Conservation (phyloP, 441 rosid genomes). For the Euphorbia corollata region DNA sequence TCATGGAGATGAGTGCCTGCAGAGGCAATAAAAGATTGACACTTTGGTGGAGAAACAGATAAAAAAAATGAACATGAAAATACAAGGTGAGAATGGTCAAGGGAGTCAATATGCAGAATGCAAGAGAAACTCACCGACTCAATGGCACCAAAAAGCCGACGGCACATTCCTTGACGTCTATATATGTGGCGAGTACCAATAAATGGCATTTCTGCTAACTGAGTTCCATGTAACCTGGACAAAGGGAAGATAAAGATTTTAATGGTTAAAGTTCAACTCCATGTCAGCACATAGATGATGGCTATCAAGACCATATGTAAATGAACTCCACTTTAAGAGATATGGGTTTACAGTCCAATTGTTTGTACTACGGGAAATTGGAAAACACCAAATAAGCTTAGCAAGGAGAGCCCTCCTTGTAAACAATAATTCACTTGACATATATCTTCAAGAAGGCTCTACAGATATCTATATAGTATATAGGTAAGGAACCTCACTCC, state of each 20-base stretch:
- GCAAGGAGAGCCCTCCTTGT: not conserved
- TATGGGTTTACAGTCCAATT: not conserved
- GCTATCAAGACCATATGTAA: not conserved
- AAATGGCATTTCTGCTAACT: conserved; percentile 92
- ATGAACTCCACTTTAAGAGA: conserved; percentile 10
- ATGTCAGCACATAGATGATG: conserved; percentile 11
- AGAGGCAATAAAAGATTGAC: conserved; percentile 14
- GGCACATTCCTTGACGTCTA: conserved; percentile 99
- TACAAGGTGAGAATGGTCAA: conserved; percentile 1
- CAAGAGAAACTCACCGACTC: conserved; percentile 45
- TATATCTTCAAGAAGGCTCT: not conserved
- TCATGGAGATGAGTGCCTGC: conserved; percentile 63
- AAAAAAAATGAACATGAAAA: conserved; percentile 13
- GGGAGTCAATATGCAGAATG: conserved; percentile 6
- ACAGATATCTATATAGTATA: not conserved
- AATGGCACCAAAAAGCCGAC: conserved; percentile 76
- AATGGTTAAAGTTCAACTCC: conserved; percentile 20
- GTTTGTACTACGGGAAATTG: not conserved
- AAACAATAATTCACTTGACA: not conserved
- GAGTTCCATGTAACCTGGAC: conserved; percentile 78
- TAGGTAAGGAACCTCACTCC: not conserved
- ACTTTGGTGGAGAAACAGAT: conserved; percentile 3
- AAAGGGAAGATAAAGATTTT: conserved; percentile 11
- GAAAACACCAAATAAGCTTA: not conserved
- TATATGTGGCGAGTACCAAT: conserved; percentile 94